Evolutionary conservation across 2,329 filamentous ascomycete genomes (phyloP).

Genomic region (Endoconidiophora polonica): DNA sequence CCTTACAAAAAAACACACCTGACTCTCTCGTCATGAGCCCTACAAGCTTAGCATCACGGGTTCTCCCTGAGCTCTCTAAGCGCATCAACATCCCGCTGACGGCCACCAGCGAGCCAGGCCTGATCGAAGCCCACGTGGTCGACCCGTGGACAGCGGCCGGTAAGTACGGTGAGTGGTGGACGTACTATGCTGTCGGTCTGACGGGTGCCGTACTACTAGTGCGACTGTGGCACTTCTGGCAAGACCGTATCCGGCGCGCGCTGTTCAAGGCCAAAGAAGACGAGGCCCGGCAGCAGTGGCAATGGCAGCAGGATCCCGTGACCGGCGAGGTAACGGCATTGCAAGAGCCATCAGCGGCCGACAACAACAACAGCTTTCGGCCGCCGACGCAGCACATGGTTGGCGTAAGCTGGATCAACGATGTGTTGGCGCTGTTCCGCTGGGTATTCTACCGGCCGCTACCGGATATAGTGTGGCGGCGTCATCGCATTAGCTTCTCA

Average conservation of each 20-base stretch:
- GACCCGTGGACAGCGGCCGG: conserved; percentile 71
- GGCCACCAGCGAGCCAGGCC: conserved; percentile 40
- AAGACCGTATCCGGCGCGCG: conserved; percentile 81
- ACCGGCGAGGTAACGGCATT: background rate
- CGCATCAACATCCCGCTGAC: conserved; percentile 45
- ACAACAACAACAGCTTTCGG: too few species aligned
- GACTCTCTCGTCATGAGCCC: too few species aligned
- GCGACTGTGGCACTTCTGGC: conserved; percentile 76
- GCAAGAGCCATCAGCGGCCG: background rate
- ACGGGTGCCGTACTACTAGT: conserved; percentile 49
- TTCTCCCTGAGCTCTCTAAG: conserved; percentile 23
- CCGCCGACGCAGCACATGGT: conserved; percentile 43
- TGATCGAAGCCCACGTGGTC: conserved; percentile 43
- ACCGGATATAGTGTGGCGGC: conserved; percentile 52
- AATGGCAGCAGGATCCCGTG: background rate
- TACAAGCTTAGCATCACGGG: too few species aligned
- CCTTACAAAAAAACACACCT: background rate
- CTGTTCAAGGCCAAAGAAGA: conserved; percentile 65
- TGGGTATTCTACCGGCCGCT: conserved; percentile 82
- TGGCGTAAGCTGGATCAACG: conserved; percentile 58
- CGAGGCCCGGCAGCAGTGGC: conserved; percentile 21
- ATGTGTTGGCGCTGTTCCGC: conserved; percentile 63
- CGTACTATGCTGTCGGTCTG: conserved; percentile 68
- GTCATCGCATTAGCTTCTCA: conserved; percentile 60
- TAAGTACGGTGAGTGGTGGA: conserved; percentile 77